Conservation (phyloP, 2,329 filamentous ascomycete genomes). For the Colletotrichum nymphaeae region DNA sequence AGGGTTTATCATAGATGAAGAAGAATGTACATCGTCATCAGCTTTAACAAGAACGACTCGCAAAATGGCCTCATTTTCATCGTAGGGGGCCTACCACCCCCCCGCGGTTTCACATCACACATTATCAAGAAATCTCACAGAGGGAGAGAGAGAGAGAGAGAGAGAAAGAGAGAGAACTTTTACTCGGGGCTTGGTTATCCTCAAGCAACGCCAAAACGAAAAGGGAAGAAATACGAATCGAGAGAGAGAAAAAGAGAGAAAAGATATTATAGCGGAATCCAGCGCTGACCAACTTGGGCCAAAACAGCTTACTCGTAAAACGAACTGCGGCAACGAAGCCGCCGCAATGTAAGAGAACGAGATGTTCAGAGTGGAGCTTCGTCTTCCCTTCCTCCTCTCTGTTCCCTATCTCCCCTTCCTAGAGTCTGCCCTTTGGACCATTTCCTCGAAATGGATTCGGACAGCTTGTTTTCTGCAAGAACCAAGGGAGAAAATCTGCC, state of each 20-base stretch:
- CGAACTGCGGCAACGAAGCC: neutral
- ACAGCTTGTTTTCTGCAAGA: neutral
- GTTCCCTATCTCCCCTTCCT: neutral
- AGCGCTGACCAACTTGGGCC: neutral
- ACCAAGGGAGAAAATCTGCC: conserved; percentile 1
- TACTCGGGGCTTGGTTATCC: neutral
- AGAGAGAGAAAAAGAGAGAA: neutral
- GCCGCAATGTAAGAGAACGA: neutral
- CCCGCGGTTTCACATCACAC: neutral
- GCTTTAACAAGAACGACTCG: neutral
- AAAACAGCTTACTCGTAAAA: neutral
- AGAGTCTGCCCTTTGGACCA: too few species aligned
- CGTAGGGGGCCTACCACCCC: neutral
- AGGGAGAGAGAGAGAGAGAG: neutral
- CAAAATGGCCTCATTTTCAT: conserved; percentile 4
- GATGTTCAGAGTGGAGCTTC: neutral
- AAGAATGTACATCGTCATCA: conserved; percentile 6
- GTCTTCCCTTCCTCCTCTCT: neutral
- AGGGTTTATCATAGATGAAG: conserved; percentile 2
- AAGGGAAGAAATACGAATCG: neutral
- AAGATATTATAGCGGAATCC: neutral
- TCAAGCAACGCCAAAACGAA: neutral
- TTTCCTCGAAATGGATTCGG: too few species aligned
- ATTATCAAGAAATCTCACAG: too few species aligned
- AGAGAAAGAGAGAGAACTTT: neutral